Evolutionary conservation across 2,329 filamentous ascomycete genomes (phyloP).

Genomic region (Chrysosphaeria jannelii): DNA sequence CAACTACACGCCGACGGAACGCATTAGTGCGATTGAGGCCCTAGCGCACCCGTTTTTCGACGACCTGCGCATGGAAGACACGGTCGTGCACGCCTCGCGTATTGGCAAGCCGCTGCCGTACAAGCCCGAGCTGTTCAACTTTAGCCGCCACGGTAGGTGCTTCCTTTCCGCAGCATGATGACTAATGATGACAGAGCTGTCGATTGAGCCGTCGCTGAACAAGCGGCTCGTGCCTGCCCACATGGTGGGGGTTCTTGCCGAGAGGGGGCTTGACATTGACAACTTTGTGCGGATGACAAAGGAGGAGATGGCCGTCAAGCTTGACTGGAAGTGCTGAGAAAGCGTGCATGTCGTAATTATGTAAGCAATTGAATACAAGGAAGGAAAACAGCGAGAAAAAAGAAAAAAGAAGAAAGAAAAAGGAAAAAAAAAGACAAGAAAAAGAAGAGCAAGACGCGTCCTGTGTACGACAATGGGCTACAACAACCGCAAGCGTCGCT

Average conservation of each 20-base stretch:
- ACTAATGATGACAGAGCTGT: slow-evolving; percentile 30
- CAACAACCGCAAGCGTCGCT: not conserved
- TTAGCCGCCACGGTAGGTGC: slow-evolving; percentile 55
- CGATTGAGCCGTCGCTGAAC: slow-evolving; percentile 77
- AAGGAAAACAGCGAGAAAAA: not conserved
- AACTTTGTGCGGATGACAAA: slow-evolving; percentile 75
- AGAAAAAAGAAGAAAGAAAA: not conserved
- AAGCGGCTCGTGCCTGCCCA: slow-evolving; percentile 63
- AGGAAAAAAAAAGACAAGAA: not conserved
- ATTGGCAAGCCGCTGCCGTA: slow-evolving; percentile 58
- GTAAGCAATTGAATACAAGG: not conserved
- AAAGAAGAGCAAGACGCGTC: not conserved
- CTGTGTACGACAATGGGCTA: too few relatives aligned
- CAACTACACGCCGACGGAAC: slow-evolving; percentile 92
- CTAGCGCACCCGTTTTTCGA: slow-evolving; percentile 99
- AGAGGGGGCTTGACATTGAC: slow-evolving; percentile 69
- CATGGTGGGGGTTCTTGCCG: slow-evolving; percentile 40
- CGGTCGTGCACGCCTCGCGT: slow-evolving; percentile 76
- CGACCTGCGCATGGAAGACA: slow-evolving; percentile 73
- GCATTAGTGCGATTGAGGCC: slow-evolving; percentile 72
- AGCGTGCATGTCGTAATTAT: not conserved
- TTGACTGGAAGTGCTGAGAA: slow-evolving; percentile 38
- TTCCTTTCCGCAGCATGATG: not conserved
- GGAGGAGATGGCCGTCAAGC: slow-evolving; percentile 89
- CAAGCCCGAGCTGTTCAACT: slow-evolving; percentile 71